Base-by-base conservation (phyloP, 306 rosid species). In the Chamaecrista fasciculata region DNA sequence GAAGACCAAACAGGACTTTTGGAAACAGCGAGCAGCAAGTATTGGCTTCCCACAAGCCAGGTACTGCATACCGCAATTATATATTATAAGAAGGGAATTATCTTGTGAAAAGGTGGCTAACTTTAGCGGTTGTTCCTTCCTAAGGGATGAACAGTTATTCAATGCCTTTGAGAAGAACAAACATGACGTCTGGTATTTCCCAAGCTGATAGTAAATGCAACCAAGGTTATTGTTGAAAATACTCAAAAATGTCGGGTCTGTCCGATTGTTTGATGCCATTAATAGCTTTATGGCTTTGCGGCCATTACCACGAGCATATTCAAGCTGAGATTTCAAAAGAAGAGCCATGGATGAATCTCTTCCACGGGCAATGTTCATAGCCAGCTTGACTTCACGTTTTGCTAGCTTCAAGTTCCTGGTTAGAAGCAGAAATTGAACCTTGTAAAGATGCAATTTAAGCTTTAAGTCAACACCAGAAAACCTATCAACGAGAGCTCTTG, bases 211-310 rank as follows among this genome's bases (percentile, higher is more conserved):
- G 71, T 91, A 89, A 72, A 95, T 86, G 95, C 99, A 95, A 65
- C 99, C 99, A 76, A 91, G 81, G 73, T 95, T 91, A 76, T 91
- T 95, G 92, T 87, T 84, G 82, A 91, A 81, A 81, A 89, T 87
- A 71, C 92, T 91, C 14, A 79, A 84, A 74, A 89, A 83, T 62
- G 83, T 82, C 6, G 76, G 29, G 71, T 95, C 97, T 31, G 97
- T 81, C 64, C 91, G 80, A 76, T 82, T 85, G 58, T 81, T 87
- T 42, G 99, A 89, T 57, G 96, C 92, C 86, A 95, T 80, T 81
- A 95, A 83, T 70, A 95, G 89, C 88, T 95, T 95, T 70, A 95
- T 87, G 67, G 99, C 97, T 78, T 95, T 95, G 56, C 92, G 96
- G 76, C 87, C 86, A 82, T 91, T 95, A 67, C 91, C 92, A 53